Evolutionary conservation across 2,329 filamentous ascomycete genomes (phyloP), one percentile per base, ranked within the genome.

Genomic region (Blastomyces silverae): DNA sequence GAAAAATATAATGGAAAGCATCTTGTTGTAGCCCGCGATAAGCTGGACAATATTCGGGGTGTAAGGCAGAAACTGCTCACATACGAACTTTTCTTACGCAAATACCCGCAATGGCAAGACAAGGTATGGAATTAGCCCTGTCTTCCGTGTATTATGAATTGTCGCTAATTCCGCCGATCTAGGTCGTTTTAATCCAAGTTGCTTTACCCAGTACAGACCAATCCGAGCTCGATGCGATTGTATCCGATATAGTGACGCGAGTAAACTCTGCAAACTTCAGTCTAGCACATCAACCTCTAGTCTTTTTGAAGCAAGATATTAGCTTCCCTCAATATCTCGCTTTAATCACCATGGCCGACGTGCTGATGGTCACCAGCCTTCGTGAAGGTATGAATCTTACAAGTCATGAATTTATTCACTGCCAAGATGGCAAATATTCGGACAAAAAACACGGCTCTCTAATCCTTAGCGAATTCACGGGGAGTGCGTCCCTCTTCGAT

Each of bases 311-410:
- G 77, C 93, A 97, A 76, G 93, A 97, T 71, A 94, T 97, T 66
- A 88, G 90, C 65, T 96, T 96, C 73, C 83, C 90, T 0, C 92
- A 97, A 73, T 97, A 97, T 72, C 84, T 97, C n/a, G 93, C 92
- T 1, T 81, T 97, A 8, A 83, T 97, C 58, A 91, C 91, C 2
- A 88, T 95, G 62, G 94, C 93, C 1, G 92, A 97, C 78, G 90
- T 89, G 2, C 81, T 97, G 61, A 94, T 97, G 85, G 94, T 97
- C 72, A 95, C 93, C 1, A 95, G 91, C 73, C 87, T 97, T 71
- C 91, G 94, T 62, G 93, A 97, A 75, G 93, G 93, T 67, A 97
- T 97, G 94, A 97, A 97, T 74, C 79, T 97, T 64, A 97, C 93
- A 0, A 92, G 90, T 6, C 94, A 97, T 74, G 93, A 97, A 75